phyloP scores from a whole-genome alignment of 345 rosid genomes.

The Bruguiera sexangula region DNA sequence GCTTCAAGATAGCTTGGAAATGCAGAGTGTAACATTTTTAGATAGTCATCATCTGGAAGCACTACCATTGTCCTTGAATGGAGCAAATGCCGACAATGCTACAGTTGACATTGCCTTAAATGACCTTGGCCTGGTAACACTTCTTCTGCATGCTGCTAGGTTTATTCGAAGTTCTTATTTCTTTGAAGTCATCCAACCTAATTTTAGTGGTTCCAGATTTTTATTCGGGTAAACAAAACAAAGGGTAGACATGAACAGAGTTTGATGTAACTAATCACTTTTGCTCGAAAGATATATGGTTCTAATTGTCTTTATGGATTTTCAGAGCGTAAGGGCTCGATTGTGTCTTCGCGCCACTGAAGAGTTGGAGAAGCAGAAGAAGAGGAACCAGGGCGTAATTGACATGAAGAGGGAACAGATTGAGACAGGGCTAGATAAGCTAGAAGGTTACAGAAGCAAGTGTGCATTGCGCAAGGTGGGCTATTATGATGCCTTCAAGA shows the following conservation, averaged over 20 bases:
- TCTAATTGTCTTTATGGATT: neutral
- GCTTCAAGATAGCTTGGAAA: slow-evolving; percentile 30
- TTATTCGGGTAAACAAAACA: neutral
- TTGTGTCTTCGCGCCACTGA: slow-evolving; percentile 57
- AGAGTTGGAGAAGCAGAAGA: slow-evolving; percentile 52
- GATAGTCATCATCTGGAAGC: slow-evolving; percentile 30
- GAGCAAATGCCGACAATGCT: slow-evolving; percentile 11
- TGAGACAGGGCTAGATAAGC: slow-evolving; percentile 4
- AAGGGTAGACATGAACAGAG: too few relatives aligned
- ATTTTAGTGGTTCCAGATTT: neutral
- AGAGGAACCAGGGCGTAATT: slow-evolving; percentile 25
- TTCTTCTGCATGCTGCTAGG: neutral
- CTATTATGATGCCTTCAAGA: slow-evolving; percentile 64
- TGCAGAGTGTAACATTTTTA: slow-evolving; percentile 21
- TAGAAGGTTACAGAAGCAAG: slow-evolving; percentile 33
- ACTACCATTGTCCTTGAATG: slow-evolving; percentile 36
- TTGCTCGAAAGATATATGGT: neutral
- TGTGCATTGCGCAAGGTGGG: slow-evolving; percentile 36
- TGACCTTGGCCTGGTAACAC: slow-evolving; percentile 69
- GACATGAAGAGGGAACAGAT: slow-evolving; percentile 26
- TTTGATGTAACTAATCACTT: too few relatives aligned
- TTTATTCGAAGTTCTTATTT: neutral
- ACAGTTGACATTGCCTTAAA: slow-evolving; percentile 22
- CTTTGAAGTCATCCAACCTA: neutral
- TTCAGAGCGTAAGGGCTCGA: slow-evolving; percentile 56